Base-by-base conservation (phyloP, 257 asterid genomes). In the Paulownia fortunei region DNA sequence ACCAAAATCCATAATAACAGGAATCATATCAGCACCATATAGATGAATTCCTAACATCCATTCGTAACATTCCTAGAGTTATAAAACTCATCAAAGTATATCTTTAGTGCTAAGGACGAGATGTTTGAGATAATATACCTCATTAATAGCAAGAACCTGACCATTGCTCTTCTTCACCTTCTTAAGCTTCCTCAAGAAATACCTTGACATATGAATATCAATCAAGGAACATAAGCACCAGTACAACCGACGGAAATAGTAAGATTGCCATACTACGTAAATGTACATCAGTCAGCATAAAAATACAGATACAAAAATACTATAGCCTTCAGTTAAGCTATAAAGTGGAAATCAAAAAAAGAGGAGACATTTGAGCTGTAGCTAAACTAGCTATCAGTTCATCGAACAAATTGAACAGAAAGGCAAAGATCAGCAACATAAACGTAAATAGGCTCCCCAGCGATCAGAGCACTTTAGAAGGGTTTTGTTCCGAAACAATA, bases 141-240 rank as follows among this genome's bases (percentile, higher is more conserved):
- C 91, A 56, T 86, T 88, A 47, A 88, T 86, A 47, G 90, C 92
- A 64, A 88, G 89, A 80, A 88, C 83, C n/a, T n/a, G n/a, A n/a
- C n/a, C n/a, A n/a, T n/a, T n/a, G n/a, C n/a, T n/a, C n/a, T n/a
- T n/a, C n/a, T n/a, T n/a, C n/a, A n/a, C n/a, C n/a, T n/a, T n/a
- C n/a, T n/a, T n/a, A n/a, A n/a, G 86, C 77, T 88, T 88, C 89
- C 92, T 82, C 85, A 71, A 78, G 73, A 79, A 79, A 39, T 72
- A 79, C 79, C 79, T 79, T 72, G 79, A 72, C 65, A 39, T 11
- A 62, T 6, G 39, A 24, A 36, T 62, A 26, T 11, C 51, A 62
- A 51, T 6, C 15, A 36, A 24, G 37, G 24, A 72, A 36, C 64
- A 32, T 15, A 11, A 51, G 15, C 52, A 54, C 52, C 67, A 54